Evolutionary conservation across 2,329 filamentous ascomycete species (phyloP).

Genomic region (Fusarium albosuccineum): DNA sequence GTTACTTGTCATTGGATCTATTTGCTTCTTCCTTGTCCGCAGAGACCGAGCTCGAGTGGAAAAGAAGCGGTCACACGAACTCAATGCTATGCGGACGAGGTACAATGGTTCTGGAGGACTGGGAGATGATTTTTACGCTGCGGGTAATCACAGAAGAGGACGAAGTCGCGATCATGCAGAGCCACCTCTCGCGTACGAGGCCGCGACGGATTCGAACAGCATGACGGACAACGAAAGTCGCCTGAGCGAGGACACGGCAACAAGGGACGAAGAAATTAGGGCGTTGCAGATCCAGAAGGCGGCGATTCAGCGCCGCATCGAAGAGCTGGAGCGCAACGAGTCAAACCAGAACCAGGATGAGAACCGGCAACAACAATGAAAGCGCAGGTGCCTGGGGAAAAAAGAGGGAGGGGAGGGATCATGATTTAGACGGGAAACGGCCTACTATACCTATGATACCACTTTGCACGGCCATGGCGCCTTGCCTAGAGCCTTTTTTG

Average conservation of each 20-base stretch:
- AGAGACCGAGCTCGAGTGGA: constrained; percentile 35
- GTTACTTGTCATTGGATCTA: constrained; percentile 45
- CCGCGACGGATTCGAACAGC: constrained; percentile 41
- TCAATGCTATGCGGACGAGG: constrained; percentile 40
- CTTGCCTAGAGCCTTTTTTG: constrained; percentile 36
- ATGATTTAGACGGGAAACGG: constrained; percentile 41
- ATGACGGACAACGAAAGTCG: constrained; percentile 40
- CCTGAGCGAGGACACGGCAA: constrained; percentile 38
- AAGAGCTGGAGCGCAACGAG: constrained; percentile 50
- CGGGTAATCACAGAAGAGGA: constrained; percentile 30
- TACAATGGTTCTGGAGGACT: constrained; percentile 17
- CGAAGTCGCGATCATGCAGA: constrained; percentile 35
- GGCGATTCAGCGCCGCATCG: constrained; percentile 52
- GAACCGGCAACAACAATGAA: constrained; percentile 14
- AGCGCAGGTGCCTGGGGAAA: constrained; percentile 11
- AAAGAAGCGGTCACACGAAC: constrained; percentile 42
- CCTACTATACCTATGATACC: constrained; percentile 48
- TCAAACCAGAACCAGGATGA: constrained; percentile 28
- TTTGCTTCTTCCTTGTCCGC: constrained; percentile 45
- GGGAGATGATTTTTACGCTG: constrained; percentile 33
- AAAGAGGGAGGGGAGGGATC: constrained; percentile 24
- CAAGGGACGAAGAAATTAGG: constrained; percentile 50
- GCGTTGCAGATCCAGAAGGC: constrained; percentile 52
- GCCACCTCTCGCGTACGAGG: constrained; percentile 51
- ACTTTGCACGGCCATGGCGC: constrained; percentile 44